Percentiles rank a stretch among this genome's conserved stretches.
Conservation (phyloP, 345 rosid species). For the Chamaenerion angustifolium region DNA sequence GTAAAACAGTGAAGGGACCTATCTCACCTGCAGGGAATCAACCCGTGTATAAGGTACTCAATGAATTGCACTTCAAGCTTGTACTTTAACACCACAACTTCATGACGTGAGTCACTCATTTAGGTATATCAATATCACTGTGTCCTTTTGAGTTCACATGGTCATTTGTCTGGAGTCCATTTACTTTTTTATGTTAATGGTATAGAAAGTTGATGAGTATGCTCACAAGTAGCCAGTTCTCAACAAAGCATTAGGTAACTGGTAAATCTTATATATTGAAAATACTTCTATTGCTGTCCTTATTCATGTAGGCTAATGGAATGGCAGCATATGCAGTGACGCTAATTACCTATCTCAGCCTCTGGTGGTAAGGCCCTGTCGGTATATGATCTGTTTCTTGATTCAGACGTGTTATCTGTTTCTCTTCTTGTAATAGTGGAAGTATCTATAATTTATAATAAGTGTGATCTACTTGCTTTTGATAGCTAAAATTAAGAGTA, state of each 20-base stretch:
- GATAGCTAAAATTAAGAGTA: too few species aligned
- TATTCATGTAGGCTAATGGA: slow-evolving; percentile 71
- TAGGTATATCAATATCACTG: too few species aligned
- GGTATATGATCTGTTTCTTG: slow-evolving; percentile 2
- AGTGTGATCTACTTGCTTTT: too few species aligned
- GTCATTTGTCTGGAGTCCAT: too few species aligned
- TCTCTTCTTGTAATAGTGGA: background rate
- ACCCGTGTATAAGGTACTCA: slow-evolving; percentile 75
- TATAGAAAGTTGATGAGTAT: too few species aligned
- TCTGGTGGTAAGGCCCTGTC: slow-evolving; percentile 72
- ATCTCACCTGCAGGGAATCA: slow-evolving; percentile 74
- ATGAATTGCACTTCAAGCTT: background rate
- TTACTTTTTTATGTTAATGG: too few species aligned
- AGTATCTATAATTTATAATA: too few species aligned
- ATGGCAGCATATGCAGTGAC: slow-evolving; percentile 74
- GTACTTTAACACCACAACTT: too few species aligned
- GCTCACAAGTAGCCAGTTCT: too few species aligned
- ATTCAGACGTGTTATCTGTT: background rate
- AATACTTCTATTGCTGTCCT: background rate
- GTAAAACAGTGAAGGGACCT: slow-evolving; percentile 82
- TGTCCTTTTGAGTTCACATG: too few species aligned
- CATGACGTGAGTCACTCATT: too few species aligned
- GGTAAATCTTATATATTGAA: background rate
- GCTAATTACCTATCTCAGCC: slow-evolving; percentile 56
- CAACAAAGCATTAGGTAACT: too few species aligned